These are phyloP conservation scores for Aspergillus sp. DNA, from an alignment of 2,329 filamentous ascomycete genomes.

Conservation along the genomic window DNA sequence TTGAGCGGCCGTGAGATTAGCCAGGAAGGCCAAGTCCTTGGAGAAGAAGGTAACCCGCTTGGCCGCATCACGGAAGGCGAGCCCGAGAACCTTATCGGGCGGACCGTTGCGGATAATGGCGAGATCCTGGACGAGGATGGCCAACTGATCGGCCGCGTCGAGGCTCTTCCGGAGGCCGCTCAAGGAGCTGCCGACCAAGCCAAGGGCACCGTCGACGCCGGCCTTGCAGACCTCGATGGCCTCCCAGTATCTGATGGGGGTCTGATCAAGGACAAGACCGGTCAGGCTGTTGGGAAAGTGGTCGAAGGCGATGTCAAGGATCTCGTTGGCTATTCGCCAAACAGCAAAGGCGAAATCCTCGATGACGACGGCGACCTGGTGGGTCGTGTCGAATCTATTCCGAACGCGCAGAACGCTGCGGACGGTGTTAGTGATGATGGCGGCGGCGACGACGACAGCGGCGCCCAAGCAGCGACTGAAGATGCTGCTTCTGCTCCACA, in stretches of 20 bases:
- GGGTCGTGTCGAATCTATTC: conserved; percentile 28
- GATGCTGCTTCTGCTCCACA: conserved; percentile 20
- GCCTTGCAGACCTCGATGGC: conserved; percentile 28
- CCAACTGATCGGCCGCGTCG: conserved; percentile 28
- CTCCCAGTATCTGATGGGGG: conserved; percentile 46
- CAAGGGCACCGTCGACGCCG: conserved; percentile 23
- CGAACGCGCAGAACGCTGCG: conserved; percentile 10
- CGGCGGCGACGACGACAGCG: no score
- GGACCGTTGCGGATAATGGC: conserved; percentile 28
- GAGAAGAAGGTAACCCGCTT: conserved; percentile 25
- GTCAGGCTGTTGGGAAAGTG: conserved; percentile 31
- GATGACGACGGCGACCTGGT: conserved; percentile 29
- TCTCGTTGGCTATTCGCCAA: conserved; percentile 34
- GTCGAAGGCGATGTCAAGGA: conserved; percentile 36
- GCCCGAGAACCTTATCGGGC: conserved; percentile 30
- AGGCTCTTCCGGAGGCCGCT: conserved; percentile 5
- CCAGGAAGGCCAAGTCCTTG: conserved; percentile 25
- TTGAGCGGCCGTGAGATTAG: conserved; percentile 34
- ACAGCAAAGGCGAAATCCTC: conserved; percentile 27
- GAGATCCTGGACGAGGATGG: conserved; percentile 20
- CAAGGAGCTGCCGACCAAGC: conserved; percentile 18
- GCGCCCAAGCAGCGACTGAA: background rate
- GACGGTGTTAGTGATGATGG: conserved; percentile 3
- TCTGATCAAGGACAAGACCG: conserved; percentile 38
- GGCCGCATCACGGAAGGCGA: conserved; percentile 33